Conservation (phyloP, 2,329 filamentous ascomycete species). For the Bipolaris oryzae region DNA sequence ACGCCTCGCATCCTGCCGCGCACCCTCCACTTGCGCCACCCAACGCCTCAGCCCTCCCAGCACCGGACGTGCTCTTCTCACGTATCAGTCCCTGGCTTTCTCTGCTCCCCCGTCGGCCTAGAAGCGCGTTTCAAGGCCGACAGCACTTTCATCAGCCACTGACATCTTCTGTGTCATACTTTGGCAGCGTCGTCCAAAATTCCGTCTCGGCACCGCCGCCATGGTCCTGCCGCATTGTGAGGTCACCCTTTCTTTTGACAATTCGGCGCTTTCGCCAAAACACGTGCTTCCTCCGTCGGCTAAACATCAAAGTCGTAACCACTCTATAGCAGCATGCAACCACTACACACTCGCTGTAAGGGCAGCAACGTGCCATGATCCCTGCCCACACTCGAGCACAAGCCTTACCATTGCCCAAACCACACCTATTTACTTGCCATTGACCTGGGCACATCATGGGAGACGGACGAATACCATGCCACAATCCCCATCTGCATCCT, state of each 20-base stretch:
- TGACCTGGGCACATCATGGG: neutral
- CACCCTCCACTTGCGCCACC: conserved; percentile 2
- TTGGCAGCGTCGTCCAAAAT: conserved; percentile 7
- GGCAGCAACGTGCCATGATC: conserved; percentile 2
- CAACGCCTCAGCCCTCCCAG: neutral
- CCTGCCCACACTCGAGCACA: neutral
- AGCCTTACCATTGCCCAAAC: neutral
- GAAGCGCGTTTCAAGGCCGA: conserved; percentile 31
- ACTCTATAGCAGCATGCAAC: conserved; percentile 1
- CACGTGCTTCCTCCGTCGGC: conserved; percentile 18
- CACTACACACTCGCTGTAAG: conserved; percentile 7
- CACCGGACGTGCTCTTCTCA: neutral
- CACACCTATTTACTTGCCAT: neutral
- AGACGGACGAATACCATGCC: neutral
- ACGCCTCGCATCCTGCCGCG: conserved; percentile 3
- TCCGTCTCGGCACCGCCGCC: conserved; percentile 13
- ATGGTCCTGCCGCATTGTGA: conserved; percentile 22
- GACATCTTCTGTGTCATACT: conserved; percentile 7
- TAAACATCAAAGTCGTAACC: conserved; percentile 8
- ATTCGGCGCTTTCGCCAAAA: conserved; percentile 21
- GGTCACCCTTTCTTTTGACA: conserved; percentile 18
- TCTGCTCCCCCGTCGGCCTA: conserved; percentile 13
- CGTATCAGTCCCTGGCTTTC: neutral
- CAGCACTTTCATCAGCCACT: conserved; percentile 14
- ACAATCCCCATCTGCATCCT: neutral